A percentile compares a stretch with the other conserved stretches of the same genome.
Evolutionary conservation across 169 alveolate species (phyloP).

Genomic region (Eimeria sp.): DNA sequence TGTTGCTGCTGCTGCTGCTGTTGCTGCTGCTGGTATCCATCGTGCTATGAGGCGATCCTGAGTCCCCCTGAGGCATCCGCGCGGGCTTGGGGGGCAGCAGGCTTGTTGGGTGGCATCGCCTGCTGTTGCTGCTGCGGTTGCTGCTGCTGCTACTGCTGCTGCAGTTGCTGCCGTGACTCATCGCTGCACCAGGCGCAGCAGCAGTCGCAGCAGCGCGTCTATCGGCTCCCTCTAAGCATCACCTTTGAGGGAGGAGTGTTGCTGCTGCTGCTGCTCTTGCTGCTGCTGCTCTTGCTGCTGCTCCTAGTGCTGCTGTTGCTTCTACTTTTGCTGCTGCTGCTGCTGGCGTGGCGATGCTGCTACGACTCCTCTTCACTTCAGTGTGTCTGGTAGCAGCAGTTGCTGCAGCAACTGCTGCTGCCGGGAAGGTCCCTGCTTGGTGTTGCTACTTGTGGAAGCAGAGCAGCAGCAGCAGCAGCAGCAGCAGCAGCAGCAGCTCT

Average conservation of each 20-base stretch:
- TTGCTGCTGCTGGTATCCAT: constrained; percentile 15
- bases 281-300: constrained; percentile 46
- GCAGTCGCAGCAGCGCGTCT: constrained; percentile 35
- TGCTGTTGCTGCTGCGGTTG: constrained; percentile 36
- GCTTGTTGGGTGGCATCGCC: constrained; percentile 32
- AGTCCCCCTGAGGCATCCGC: constrained; percentile 62
- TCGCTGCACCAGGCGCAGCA: constrained; percentile 32
- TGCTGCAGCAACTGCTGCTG: too few relatives aligned
- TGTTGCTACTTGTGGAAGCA: too few relatives aligned
- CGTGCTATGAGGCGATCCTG: neutral
- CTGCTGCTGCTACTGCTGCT: constrained; percentile 46
- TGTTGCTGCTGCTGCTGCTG: constrained; percentile 35
- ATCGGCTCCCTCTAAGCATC: constrained; percentile 5
- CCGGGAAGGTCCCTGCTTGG: too few relatives aligned
- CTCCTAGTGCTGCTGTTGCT: neutral
- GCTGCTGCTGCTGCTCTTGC: constrained; percentile 40
- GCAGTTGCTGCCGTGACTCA: constrained; percentile 24
- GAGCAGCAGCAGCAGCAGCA: too few relatives aligned
- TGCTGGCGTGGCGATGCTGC: neutral
- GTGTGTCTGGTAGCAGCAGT: too few relatives aligned
- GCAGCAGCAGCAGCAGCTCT: too few relatives aligned
- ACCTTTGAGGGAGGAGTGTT: neutral
- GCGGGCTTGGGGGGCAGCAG: constrained; percentile 27
- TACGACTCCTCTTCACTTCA: neutral
- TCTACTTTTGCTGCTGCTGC: constrained; percentile 33